Evolutionary conservation across 768 basidiomycete genomes (phyloP).

Genomic region (Calocybe gangraenosa): DNA sequence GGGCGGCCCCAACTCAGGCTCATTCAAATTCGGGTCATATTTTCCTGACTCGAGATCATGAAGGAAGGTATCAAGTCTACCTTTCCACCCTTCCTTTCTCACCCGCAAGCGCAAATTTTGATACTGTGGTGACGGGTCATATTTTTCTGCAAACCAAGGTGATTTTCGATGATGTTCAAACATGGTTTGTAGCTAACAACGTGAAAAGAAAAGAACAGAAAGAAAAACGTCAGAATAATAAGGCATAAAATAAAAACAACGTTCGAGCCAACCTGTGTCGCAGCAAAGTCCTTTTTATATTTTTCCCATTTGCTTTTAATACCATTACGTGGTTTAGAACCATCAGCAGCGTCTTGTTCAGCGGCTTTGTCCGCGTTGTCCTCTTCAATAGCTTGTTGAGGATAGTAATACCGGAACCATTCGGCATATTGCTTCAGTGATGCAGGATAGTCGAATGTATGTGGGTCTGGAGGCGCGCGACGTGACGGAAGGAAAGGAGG

Average conservation of each 20-base stretch:
- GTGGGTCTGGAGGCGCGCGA: slow-evolving; percentile 72
- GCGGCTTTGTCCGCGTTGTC: slow-evolving; percentile 82
- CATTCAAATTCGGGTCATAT: slow-evolving; percentile 74
- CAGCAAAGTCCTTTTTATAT: slow-evolving; percentile 88
- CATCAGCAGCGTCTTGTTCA: slow-evolving; percentile 79
- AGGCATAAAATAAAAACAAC: too few relatives aligned
- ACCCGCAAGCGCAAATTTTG: slow-evolving; percentile 71
- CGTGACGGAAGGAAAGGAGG: slow-evolving; percentile 46
- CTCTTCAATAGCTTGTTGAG: slow-evolving; percentile 76
- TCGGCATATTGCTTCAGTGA: slow-evolving; percentile 82
- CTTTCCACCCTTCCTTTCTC: slow-evolving; percentile 82
- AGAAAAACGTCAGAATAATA: too few relatives aligned
- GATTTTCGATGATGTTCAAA: slow-evolving; percentile 93
- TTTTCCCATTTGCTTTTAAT: slow-evolving; percentile 87
- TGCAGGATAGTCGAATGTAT: slow-evolving; percentile 78
- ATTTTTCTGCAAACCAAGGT: slow-evolving; percentile 97
- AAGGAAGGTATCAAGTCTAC: slow-evolving; percentile 67
- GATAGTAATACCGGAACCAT: slow-evolving; percentile 78
- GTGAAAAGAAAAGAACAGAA: slow-evolving; percentile 21
- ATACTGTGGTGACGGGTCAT: slow-evolving; percentile 74
- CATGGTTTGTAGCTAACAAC: slow-evolving; percentile 86
- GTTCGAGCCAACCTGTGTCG: slow-evolving; percentile 74
- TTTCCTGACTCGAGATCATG: slow-evolving; percentile 81
- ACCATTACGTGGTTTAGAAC: slow-evolving; percentile 78
- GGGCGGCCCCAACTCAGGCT: slow-evolving; percentile 48